A percentile compares a stretch with the other conserved stretches of the same genome.
These are phyloP conservation scores for Hansenula lynferdii DNA, from an alignment of 1,139 yeast genomes.

Conservation along the genomic window DNA sequence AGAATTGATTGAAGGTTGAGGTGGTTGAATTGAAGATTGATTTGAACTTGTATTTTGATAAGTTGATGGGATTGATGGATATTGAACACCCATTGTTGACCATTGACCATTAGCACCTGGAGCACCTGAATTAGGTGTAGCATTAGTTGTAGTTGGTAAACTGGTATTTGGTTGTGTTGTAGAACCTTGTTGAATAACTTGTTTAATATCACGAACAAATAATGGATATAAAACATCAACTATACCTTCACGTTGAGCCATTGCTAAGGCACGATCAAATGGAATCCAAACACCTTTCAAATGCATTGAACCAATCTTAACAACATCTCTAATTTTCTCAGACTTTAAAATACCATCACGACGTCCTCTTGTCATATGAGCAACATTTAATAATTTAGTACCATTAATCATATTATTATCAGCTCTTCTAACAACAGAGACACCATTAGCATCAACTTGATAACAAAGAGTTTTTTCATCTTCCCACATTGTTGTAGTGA, in stretches of 20 bases:
- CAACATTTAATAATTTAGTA: slow-evolving; percentile 85
- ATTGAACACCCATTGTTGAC: slow-evolving; percentile 7
- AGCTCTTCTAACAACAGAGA: slow-evolving; percentile 88
- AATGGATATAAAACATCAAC: slow-evolving; percentile 83
- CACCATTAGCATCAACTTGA: slow-evolving; percentile 92
- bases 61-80: not conserved
- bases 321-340: slow-evolving; percentile 87
- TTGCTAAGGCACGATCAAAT: slow-evolving; percentile 84
- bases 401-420: slow-evolving; percentile 94
- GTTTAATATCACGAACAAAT: slow-evolving; percentile 81
- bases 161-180: slow-evolving; percentile 24
- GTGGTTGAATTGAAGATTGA: slow-evolving; percentile 2
- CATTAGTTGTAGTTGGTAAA: not conserved
- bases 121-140: not conserved
- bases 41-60: slow-evolving; percentile 7
- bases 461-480: slow-evolving; percentile 93
- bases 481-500: slow-evolving; percentile 96
- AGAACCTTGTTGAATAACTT: slow-evolving; percentile 45
- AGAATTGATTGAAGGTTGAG: slow-evolving; percentile 1
- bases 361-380: slow-evolving; percentile 94
- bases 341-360: slow-evolving; percentile 91
- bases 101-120: slow-evolving; percentile 12
- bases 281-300: slow-evolving; percentile 98
- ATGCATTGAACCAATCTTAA: slow-evolving; percentile 96
- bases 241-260: slow-evolving; percentile 88